Evolutionary conservation across 768 basidiomycete genomes (phyloP), one percentile per base, ranked within the genome.

Genomic region (Agaricus subrufescens): DNA sequence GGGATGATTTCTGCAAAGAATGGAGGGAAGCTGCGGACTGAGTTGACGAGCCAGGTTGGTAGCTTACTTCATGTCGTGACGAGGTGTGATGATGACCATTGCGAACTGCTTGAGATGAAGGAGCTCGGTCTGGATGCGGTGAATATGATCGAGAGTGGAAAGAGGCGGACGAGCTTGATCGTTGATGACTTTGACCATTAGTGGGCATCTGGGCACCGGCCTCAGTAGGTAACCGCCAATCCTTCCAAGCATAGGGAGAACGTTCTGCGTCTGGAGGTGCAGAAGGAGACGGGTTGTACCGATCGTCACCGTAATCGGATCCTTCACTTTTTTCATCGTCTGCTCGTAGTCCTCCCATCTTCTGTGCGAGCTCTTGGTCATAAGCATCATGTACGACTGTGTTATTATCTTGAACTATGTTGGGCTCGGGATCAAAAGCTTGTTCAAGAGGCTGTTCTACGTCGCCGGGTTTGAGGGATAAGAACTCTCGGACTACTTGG

Each of bases 391-490:
- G 74, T 34, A 68, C 53, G 30, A 57, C 30, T 30, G 50, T 44
- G 29, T 26, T 50, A 27, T 57, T 53, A 15, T 43, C 56, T 3
- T 58, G 53, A 12, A 43, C 11, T 12, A 46, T 40, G 19, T 40
- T 66, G 27, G 74, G 69, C 46, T 65, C 67, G 55, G 71, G 63
- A 11, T 54, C 66, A 60, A 78, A 78, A 30, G 89, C 67, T 65
- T 85, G 82, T 52, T 76, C 74, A 23, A 74, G 75, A 12, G 89
- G 76, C 3, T 83, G 84, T 59, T 85, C 86, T 11, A 87, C 82
- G 64, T 98, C 94, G 4, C 97, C 97, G 1, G 91, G 85, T 64
- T 89, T 90, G 15, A 89, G 77, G 4, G 89, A 77, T 53, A 98
- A 78, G 70, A 98, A 99, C 52, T 81, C 79, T 52, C 94, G 83